Base-by-base conservation (phyloP, 2,329 filamentous ascomycete genomes). In the Xylogone sp. region DNA sequence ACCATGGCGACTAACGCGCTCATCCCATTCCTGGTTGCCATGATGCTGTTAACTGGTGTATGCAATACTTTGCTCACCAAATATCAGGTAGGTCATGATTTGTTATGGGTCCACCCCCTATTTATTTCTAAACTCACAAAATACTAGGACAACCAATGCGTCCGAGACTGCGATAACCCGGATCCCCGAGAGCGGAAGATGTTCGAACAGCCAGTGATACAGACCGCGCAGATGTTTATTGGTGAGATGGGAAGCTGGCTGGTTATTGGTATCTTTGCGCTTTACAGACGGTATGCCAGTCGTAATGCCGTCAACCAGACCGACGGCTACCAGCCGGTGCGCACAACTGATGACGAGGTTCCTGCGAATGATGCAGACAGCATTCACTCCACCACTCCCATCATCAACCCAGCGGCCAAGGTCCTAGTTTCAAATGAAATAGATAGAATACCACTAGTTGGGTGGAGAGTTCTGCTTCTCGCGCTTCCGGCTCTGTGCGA, bases 31-130 rank as follows among this genome's bases (percentile, higher is more conserved):
- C 78, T 97, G 57, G 90, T 97, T 70, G 87, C 79, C 62, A 95
- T 97, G 90, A 97, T 97, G 93, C 78, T 97, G 66, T 74, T 96
- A 67, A 97, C 93, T 21, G 93, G 93, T 56, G 91, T 96, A 56
- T 96, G 91, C 78, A 99, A 99, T 70, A 99, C 94, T 1, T 82
- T 99, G 55, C 78, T 99, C 64, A 97, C 93, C 61, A 99, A 99
- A 68, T 97, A 92, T 66, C 93, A 97, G 76, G 91, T 92, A 71
- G 55, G 75, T 67, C 43, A 42, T 55, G 48, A 46, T 45, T 27
- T 42, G 21, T 21, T 4, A 7, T 7, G 34, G 5, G n/a, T 18
- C 42, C 20, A 44, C 43, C 21, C 12, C 45, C 42, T 42, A 18
- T 21, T 49, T 27, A 3, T 8, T 7, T 21, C 10, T 16, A 16